These are phyloP conservation scores for Striga asiatica DNA, from an alignment of 257 asterid species.

Conservation along the genomic window DNA sequence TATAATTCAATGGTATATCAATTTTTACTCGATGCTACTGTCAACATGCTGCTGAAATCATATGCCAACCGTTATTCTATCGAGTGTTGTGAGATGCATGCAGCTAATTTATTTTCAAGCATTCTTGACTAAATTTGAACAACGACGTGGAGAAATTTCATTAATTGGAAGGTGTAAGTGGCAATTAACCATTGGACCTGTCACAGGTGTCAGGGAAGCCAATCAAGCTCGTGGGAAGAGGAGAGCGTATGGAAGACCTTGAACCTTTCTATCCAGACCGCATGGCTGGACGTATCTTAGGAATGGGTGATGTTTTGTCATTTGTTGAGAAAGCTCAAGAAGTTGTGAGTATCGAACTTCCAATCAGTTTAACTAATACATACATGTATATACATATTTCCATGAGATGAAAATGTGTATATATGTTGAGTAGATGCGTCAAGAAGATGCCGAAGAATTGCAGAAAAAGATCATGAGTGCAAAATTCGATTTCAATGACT, in stretches of 20 bases:
- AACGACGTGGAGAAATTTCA: constrained; percentile 2
- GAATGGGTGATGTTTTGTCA: constrained; percentile 98
- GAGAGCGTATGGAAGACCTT: constrained; percentile 97
- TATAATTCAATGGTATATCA: background rate
- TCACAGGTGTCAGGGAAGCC: constrained; percentile 97
- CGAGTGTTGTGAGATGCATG: constrained; percentile 7
- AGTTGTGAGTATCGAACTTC: constrained; percentile 52
- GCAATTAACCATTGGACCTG: constrained; percentile 7
- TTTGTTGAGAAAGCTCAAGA: constrained; percentile 98
- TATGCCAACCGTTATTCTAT: background rate
- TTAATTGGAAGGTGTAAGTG: constrained; percentile 2
- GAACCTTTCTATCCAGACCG: constrained; percentile 99
- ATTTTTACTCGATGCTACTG: background rate
- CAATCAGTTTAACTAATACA: background rate
- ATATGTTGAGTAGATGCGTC: constrained; percentile 51
- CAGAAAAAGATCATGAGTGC: constrained; percentile 97
- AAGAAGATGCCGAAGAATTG: constrained; percentile 97
- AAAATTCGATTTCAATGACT: constrained; percentile 90
- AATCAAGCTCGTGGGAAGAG: constrained; percentile 98
- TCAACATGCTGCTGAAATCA: background rate
- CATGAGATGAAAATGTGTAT: background rate
- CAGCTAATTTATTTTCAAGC: background rate
- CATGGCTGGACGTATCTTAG: constrained; percentile 95
- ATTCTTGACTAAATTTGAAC: background rate
- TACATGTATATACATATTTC: background rate